Conservation (phyloP, 345 rosid species). For the Eucalyptus viminalis region DNA sequence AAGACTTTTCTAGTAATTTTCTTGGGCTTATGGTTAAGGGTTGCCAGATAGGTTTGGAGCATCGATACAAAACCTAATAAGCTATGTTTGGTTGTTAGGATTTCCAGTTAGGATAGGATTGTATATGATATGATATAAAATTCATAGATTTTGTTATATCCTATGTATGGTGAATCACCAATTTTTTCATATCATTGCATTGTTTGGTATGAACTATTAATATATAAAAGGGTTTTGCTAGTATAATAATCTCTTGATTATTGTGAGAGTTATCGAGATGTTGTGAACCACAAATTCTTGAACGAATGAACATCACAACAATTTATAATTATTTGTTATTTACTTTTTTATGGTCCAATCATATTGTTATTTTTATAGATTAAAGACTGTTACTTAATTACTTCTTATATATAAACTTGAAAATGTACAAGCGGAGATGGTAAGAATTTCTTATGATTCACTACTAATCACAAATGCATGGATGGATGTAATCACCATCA, state of each 20-base stretch:
- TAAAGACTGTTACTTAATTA: no score
- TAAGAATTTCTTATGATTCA: background rate
- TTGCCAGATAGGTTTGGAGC: background rate
- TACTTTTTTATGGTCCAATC: no score
- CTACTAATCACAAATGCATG: background rate
- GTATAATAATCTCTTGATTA: no score
- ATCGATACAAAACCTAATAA: background rate
- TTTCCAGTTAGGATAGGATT: background rate
- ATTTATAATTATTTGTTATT: no score
- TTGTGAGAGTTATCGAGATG: no score
- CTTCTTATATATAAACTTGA: no score
- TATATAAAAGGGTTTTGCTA: no score
- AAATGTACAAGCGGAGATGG: background rate
- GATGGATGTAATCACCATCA: background rate
- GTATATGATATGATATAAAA: background rate
- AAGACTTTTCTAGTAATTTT: no score
- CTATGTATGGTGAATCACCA: background rate
- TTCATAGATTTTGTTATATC: background rate
- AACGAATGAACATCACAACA: no score
- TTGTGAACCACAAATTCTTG: no score
- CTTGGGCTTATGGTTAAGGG: background rate
- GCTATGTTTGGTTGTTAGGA: background rate
- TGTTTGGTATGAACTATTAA: background rate
- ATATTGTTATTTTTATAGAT: no score
- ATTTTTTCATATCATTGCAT: no score